A percentile compares a stretch with the other conserved stretches of the same genome.
Conservation (phyloP, 495 filamentous ascomycete species). For the Aspergillus asperescens region DNA sequence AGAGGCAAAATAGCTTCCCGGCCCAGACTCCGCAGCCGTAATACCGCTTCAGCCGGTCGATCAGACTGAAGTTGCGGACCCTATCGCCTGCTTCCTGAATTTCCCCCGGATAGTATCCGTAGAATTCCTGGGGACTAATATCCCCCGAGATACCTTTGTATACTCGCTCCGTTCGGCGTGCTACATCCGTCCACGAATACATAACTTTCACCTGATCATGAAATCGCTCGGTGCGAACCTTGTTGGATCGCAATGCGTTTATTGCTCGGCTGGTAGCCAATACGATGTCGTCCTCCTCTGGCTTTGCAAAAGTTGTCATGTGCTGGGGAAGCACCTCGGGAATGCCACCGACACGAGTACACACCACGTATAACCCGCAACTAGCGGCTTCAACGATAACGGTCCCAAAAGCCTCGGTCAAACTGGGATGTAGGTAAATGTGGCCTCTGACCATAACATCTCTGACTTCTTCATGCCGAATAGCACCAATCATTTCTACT, state of each 20-base stretch:
- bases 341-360: constrained; percentile 92
- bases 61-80: constrained; percentile 80
- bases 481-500: constrained; percentile 83
- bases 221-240: constrained; percentile 85
- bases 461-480: constrained; percentile 92
- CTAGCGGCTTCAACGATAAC: constrained; percentile 95
- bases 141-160: constrained; percentile 86
- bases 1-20: constrained; percentile 92
- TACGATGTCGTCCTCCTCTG: constrained; percentile 88
- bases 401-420: constrained; percentile 96
- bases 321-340: constrained; percentile 89
- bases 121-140: constrained; percentile 80
- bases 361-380: constrained; percentile 93
- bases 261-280: constrained; percentile 78
- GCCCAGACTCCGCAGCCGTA: constrained; percentile 99
- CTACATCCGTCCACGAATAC: constrained; percentile 98
- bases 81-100: constrained; percentile 66
- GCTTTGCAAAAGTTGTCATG: constrained; percentile 91
- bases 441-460: constrained; percentile 98
- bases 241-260: constrained; percentile 68
- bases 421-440: constrained; percentile 89
- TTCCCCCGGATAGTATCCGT: constrained; percentile 63
- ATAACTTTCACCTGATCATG: constrained; percentile 95
- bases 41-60: constrained; percentile 90
- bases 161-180: constrained; percentile 84